Evolutionary conservation across 2,329 filamentous ascomycete genomes (phyloP), one percentile per base, ranked within the genome.

Genomic region (Esteya vermicola): DNA sequence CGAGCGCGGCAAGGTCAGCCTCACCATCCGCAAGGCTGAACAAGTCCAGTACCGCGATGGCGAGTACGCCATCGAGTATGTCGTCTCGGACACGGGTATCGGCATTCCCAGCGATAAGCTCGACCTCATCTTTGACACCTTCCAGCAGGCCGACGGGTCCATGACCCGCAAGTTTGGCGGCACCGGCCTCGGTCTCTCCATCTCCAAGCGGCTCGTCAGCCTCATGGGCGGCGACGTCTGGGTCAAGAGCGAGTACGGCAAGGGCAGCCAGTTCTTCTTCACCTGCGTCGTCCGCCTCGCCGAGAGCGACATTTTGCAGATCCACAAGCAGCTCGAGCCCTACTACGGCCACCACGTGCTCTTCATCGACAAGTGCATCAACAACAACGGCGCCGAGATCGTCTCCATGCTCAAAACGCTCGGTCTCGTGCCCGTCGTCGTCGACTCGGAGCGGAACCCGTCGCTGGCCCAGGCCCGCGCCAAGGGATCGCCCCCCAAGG

Each of bases 61-160:
- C 30, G 84, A 95, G 58, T 94, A 93, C 51, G 82, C 86, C 22
- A 89, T 95, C 57, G 86, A 96, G 61, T 96, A 96, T 60, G 80
- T 89, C 40, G 91, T 98, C 26, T 83, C 84, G 18, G 91, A 96
- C 57, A 96, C 91, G 27, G 91, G 91, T 50, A 98, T 96, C 53
- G 91, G 91, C 52, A 96, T 96, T 51, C 85, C 89, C 52, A 75
- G 82, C 48, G 88, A 96, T 62, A 96, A 96, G 64, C 73, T 96
- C 39, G 86, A 94, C 55, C 69, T 96, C 48, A 96, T 98, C 55
- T 96, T 98, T 61, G 91, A 96, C 62, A 96, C 89, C 1, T 96
- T 96, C 76, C 89, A 95, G 59, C 91, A 96, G 64, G 91, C 91
- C 18, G 91, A 96, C 57, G 89, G 89, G 28, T 95, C 88, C 26